Conservation (phyloP, 768 basidiomycete species). For the Royoungia palumana region DNA sequence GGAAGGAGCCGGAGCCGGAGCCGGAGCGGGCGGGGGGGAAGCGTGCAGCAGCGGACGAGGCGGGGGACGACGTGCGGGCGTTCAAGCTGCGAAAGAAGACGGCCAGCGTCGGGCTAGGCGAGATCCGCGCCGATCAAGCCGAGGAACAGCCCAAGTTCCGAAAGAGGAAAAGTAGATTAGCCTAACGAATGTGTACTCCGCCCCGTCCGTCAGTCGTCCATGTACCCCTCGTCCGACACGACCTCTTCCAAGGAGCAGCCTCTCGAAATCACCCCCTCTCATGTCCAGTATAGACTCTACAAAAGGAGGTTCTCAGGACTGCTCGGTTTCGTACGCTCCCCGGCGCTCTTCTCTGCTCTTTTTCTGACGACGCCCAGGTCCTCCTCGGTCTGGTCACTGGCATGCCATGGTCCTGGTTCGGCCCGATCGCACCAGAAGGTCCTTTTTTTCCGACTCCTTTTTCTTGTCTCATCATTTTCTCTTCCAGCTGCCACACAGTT, state of each 20-base stretch:
- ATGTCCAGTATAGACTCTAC: slow-evolving; percentile 57
- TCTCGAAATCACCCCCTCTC: background rate
- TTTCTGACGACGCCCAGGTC: slow-evolving; percentile 37
- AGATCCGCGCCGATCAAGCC: slow-evolving; percentile 48
- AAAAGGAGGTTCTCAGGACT: slow-evolving; percentile 65
- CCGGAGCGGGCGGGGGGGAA: slow-evolving; percentile 24
- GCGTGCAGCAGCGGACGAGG: slow-evolving; percentile 39
- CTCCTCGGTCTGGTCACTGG: slow-evolving; percentile 59
- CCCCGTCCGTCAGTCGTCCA: background rate
- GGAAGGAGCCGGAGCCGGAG: background rate
- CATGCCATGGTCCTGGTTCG: slow-evolving; percentile 80
- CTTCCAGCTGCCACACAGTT: slow-evolving; percentile 59
- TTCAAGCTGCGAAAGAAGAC: slow-evolving; percentile 72
- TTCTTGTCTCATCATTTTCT: background rate
- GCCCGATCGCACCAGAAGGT: slow-evolving; percentile 75
- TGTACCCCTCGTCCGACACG: no score
- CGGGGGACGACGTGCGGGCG: slow-evolving; percentile 49
- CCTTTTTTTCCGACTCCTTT: slow-evolving; percentile 1
- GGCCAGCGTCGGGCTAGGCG: slow-evolving; percentile 55
- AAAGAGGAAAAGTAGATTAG: slow-evolving; percentile 11
- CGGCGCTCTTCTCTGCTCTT: background rate
- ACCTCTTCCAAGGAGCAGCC: no score
- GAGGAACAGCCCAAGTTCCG: slow-evolving; percentile 19
- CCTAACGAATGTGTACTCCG: background rate
- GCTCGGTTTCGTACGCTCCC: slow-evolving; percentile 47